These are phyloP conservation scores for Przewalskia tangutica DNA, from an alignment of 257 asterid genomes.

Conservation along the genomic window DNA sequence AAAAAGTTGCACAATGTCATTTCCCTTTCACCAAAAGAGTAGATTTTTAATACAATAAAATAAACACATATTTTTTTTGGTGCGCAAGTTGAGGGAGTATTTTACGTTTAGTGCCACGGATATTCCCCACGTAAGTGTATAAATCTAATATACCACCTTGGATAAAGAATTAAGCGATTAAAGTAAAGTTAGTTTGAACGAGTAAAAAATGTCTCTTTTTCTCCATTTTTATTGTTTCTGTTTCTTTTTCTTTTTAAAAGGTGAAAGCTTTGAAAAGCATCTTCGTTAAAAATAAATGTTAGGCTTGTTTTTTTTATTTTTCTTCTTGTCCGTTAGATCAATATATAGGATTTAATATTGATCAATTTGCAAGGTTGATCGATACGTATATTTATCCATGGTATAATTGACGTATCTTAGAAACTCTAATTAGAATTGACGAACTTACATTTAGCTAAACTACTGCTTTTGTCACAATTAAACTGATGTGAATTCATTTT, in stretches of 20 bases:
- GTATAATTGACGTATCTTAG: background rate
- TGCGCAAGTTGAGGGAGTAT: conserved; percentile 21
- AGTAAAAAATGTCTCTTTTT: background rate
- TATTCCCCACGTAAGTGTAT: conserved; percentile 21
- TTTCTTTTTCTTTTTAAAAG: background rate
- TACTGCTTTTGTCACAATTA: background rate
- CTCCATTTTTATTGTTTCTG: background rate
- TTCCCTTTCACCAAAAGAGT: conserved; percentile 6
- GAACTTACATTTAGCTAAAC: background rate
- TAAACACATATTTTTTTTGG: background rate
- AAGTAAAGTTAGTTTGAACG: conserved; percentile 1
- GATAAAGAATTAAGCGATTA: conserved; percentile 1
- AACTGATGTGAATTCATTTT: background rate
- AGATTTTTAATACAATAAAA: conserved; percentile 1
- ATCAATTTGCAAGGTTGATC: background rate
- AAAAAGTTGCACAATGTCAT: conserved; percentile 13
- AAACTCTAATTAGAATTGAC: background rate
- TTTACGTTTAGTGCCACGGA: conserved; percentile 23
- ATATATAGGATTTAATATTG: background rate
- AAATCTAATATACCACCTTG: background rate
- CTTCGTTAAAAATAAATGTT: background rate
- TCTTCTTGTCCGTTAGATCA: background rate
- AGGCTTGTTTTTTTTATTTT: background rate
- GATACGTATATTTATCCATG: background rate
- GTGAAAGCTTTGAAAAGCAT: background rate